A percentile compares a stretch with the other conserved stretches of the same genome.
Evolutionary conservation across 768 basidiomycete species (phyloP).

Genomic region (Leccinellum luteum): DNA sequence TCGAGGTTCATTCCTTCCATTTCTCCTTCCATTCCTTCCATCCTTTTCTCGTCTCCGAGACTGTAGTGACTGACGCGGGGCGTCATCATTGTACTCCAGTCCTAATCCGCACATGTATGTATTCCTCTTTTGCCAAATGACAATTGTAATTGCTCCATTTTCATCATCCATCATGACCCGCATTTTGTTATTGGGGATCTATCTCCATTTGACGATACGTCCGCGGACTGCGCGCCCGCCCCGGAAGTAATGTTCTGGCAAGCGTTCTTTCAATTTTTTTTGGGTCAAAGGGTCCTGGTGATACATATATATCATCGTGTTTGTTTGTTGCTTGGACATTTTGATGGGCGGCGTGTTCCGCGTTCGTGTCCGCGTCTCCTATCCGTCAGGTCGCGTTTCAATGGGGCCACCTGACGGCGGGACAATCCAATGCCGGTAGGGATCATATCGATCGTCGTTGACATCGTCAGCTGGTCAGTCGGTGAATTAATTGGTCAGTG

Average conservation of each 20-base stretch:
- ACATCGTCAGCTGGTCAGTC: background rate
- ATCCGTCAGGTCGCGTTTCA: background rate
- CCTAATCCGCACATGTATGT: conserved; percentile 7
- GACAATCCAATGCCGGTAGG: background rate
- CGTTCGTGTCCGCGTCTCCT: background rate
- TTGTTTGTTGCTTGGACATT: conserved; percentile 4
- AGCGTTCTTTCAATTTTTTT: background rate
- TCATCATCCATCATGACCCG: background rate
- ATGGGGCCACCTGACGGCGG: background rate
- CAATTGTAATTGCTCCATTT: background rate
- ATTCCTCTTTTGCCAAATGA: background rate
- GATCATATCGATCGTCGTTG: background rate
- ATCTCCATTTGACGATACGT: conserved; percentile 3
- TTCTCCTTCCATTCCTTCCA: background rate
- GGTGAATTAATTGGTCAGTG: background rate
- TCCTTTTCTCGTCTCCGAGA: background rate
- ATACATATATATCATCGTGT: background rate
- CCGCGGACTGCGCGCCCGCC: background rate
- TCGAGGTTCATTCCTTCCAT: background rate
- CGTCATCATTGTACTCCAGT: background rate
- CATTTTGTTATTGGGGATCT: background rate
- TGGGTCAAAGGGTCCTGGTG: background rate
- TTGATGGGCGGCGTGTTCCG: background rate
- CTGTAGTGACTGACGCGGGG: background rate
- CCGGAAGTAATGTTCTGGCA: background rate